Conservation (phyloP, 495 filamentous ascomycete species). For the Thozetella sp. region DNA sequence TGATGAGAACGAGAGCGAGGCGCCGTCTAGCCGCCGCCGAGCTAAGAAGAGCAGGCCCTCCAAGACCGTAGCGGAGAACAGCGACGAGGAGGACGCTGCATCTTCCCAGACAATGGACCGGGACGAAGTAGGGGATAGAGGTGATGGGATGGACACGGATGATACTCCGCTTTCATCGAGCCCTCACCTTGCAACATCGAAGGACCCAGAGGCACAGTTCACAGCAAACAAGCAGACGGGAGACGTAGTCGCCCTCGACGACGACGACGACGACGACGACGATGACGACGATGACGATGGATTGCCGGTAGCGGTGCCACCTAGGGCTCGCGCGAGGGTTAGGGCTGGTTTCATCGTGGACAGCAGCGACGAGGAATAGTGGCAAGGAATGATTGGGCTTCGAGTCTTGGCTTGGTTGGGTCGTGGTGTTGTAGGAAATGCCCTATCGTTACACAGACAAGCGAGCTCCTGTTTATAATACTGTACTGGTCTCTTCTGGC, state of each 20-base stretch:
- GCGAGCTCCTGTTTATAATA: no score
- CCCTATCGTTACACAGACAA: no score
- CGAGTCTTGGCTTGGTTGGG: no score
- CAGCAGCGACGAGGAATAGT: constrained; percentile 55
- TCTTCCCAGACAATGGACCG: constrained; percentile 7
- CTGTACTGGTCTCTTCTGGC: no score
- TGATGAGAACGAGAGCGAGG: constrained; percentile 10
- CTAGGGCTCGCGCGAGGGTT: constrained; percentile 33
- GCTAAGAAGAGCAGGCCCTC: background rate
- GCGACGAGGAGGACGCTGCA: constrained; percentile 19
- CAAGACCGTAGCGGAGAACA: constrained; percentile 5
- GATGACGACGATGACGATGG: constrained; percentile 38
- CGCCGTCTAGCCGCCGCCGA: constrained; percentile 3
- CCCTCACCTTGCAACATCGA: constrained; percentile 9
- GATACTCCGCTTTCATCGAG: constrained; percentile 29
- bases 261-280: constrained; percentile 14
- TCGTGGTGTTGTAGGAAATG: no score
- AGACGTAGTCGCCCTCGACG: constrained; percentile 16
- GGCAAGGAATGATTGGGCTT: no score
- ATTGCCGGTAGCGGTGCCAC: constrained; percentile 20
- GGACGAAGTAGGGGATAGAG: constrained; percentile 10
- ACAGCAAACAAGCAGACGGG: constrained; percentile 15
- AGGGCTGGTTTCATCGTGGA: constrained; percentile 57
- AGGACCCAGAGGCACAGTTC: constrained; percentile 8
- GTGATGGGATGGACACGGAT: constrained; percentile 19